Conservation (phyloP, 2,329 filamentous ascomycete genomes). For the Calonectria crousiana region DNA sequence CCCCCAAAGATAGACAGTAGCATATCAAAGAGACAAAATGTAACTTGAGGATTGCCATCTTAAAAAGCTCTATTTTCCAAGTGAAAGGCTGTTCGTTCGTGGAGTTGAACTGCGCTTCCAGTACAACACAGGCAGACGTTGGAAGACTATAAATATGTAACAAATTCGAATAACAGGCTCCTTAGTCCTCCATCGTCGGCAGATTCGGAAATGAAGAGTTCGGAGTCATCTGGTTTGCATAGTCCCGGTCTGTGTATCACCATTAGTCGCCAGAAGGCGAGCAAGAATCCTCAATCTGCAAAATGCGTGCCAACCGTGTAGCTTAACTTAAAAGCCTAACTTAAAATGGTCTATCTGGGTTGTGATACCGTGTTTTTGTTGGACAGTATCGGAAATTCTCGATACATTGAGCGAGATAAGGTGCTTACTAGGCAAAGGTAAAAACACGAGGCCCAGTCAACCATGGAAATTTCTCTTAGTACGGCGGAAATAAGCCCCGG, state of each 20-base stretch:
- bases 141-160: background rate
- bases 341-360: background rate
- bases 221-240: background rate
- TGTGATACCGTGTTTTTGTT: background rate
- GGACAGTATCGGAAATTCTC: background rate
- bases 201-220: background rate
- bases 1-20: background rate
- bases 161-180: background rate
- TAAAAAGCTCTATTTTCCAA: too few species aligned
- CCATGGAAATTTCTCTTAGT: background rate
- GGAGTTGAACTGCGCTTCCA: too few species aligned
- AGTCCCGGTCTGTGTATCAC: background rate
- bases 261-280: background rate
- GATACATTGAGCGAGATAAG: background rate
- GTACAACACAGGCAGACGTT: background rate
- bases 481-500: background rate
- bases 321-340: background rate
- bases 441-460: background rate
- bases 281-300: background rate
- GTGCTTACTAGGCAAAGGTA: background rate
- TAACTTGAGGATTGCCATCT: background rate
- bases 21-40: background rate
- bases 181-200: background rate
- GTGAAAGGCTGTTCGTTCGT: background rate
- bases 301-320: background rate